Base-by-base conservation (phyloP, 768 basidiomycete genomes). In the Mycena epipterygia region DNA sequence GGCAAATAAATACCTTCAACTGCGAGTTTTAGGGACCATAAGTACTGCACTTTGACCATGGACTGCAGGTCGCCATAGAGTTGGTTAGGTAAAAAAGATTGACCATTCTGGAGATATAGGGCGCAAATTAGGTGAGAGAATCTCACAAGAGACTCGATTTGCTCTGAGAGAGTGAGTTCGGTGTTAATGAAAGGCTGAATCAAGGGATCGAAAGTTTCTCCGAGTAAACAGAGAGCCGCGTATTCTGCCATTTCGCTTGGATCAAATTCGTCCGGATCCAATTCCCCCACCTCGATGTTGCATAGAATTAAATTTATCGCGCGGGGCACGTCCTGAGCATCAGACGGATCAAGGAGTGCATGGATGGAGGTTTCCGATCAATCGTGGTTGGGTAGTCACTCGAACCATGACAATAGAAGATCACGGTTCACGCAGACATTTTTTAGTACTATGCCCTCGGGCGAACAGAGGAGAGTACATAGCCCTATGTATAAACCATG, bases 51-150 rank as follows among this genome's bases (percentile, higher is more conserved):
- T 78, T 76, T 75, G 33, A 81, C 74, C 70, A 78, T 77, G 23
- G 75, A 73, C 65, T 80, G 77, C 0, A 75, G 32, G 48, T 82
- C 81, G 19, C 72, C 68, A 61, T 81, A 82, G 0, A 81, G 75
- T 32, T 80, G 79, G 4, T 75, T 69, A 0, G 77, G 68, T 67
- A 81, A 70, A 62, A 79, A 81, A 27, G 39, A 23, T 59, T 61
- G 21, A 19, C 53, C 53, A 42, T 77, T 53, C 17, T 55, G 30
- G 27, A 68, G 55, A 29, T 58, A 76, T 0, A 72, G 33, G 1
- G 64, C 52, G 39, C 71, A 76, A 0, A 61, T 39, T 9, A 76
- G 37, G 49, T 72, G 67, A 12, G 58, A 8, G 25, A 53, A 73
- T 33, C 32, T 56, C 12, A 42, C 39, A 6, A 76, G 62, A 19